Conservation (phyloP, 768 basidiomycete genomes). For the Amanita molliuscula region DNA sequence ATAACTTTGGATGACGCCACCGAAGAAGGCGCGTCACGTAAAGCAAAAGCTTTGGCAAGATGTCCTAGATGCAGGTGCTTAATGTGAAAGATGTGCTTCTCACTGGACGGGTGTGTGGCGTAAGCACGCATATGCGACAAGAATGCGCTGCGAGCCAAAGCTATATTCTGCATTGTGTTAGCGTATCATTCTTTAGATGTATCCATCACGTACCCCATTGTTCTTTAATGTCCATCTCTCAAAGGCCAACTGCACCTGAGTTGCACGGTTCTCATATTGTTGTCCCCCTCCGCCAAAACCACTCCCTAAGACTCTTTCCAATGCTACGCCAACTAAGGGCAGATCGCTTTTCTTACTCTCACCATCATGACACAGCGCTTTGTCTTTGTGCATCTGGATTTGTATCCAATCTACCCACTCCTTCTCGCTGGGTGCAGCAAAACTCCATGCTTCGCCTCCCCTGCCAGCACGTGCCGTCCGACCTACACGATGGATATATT, state of each 20-base stretch:
- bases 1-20: slow-evolving; percentile 22
- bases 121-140: slow-evolving; percentile 92
- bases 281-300: slow-evolving; percentile 81
- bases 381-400: slow-evolving; percentile 56
- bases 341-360: slow-evolving; percentile 23
- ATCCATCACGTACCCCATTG: slow-evolving; percentile 42
- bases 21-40: slow-evolving; percentile 72
- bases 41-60: slow-evolving; percentile 82
- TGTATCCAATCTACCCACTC: slow-evolving; percentile 92
- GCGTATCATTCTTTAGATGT: slow-evolving; percentile 1
- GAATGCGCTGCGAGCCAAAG: slow-evolving; percentile 76
- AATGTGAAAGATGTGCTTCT: slow-evolving; percentile 96
- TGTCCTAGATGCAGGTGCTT: slow-evolving; percentile 92
- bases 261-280: slow-evolving; percentile 85
- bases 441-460: slow-evolving; percentile 92
- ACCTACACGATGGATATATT: slow-evolving; percentile 95
- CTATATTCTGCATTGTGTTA: slow-evolving; percentile 46
- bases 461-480: slow-evolving; percentile 95
- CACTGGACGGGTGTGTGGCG: slow-evolving; percentile 89
- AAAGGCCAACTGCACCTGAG: slow-evolving; percentile 90
- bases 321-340: slow-evolving; percentile 45
- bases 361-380: slow-evolving; percentile 15
- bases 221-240: slow-evolving; percentile 83
- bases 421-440: slow-evolving; percentile 78
- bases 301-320: slow-evolving; percentile 61